Percentiles rank a stretch among this genome's conserved stretches.
These are phyloP conservation scores for Chlamydomonas sp. DNA, from an alignment of 139 green algal genomes.

Conservation along the genomic window DNA sequence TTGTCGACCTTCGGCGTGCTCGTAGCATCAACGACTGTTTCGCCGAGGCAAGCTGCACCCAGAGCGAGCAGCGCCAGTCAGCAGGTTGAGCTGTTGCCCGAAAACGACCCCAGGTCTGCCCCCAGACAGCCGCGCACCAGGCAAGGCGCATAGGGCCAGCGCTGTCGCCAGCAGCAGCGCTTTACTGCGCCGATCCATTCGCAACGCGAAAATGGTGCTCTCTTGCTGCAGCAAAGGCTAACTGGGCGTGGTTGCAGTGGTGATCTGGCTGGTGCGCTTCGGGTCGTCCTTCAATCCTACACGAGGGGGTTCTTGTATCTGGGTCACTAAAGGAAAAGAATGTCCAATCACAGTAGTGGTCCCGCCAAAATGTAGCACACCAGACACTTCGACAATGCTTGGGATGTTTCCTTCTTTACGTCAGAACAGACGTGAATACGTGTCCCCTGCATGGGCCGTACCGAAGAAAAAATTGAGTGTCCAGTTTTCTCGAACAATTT, in stretches of 20 bases:
- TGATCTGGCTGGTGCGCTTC: background rate
- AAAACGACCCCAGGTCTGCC: background rate
- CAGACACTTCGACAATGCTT: too few species aligned
- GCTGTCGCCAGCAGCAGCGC: slow-evolving; percentile 11
- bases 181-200: background rate
- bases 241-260: too few species aligned
- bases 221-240: background rate
- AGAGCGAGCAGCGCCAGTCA: background rate
- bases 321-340: too few species aligned
- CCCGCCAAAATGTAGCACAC: too few species aligned
- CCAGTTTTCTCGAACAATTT: too few species aligned
- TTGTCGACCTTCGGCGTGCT: slow-evolving; percentile 42
- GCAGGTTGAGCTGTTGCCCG: background rate
- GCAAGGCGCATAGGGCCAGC: slow-evolving; percentile 1
- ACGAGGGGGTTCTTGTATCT: too few species aligned
- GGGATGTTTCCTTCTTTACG: too few species aligned
- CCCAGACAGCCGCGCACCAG: slow-evolving; percentile 1
- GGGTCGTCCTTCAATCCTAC: too few species aligned
- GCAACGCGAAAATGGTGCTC: slow-evolving; percentile 6
- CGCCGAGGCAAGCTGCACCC: slow-evolving; percentile 9
- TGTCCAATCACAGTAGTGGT: too few species aligned
- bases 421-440: too few species aligned
- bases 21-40: slow-evolving; percentile 34
- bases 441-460: too few species aligned
- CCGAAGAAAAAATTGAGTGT: too few species aligned